A percentile compares a stretch with the other conserved stretches of the same genome.
These are phyloP conservation scores for Globisporangium canariense DNA, from an alignment of 352 stramenopile genomes.

Conservation along the genomic window DNA sequence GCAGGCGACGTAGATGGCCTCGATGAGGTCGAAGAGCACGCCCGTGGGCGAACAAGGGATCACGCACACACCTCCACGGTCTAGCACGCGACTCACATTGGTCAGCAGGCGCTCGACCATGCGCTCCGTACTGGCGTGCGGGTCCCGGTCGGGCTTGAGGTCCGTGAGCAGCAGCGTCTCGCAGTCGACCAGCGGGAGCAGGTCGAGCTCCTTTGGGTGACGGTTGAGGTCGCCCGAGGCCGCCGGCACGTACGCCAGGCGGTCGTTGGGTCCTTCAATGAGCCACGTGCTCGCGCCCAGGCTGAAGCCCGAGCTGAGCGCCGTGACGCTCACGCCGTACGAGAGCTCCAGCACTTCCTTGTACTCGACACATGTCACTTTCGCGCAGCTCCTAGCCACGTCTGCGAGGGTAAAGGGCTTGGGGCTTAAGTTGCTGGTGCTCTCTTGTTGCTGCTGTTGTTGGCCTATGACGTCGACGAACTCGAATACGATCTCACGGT, in stretches of 20 bases:
- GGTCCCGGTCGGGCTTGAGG: constrained; percentile 70
- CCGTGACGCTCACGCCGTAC: constrained; percentile 71
- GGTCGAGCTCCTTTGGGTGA: constrained; percentile 79
- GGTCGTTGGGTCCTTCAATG: constrained; percentile 62
- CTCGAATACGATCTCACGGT: constrained; percentile 18
- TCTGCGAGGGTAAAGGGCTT: constrained; percentile 39
- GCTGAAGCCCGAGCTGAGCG: constrained; percentile 71
- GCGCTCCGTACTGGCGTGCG: constrained; percentile 62
- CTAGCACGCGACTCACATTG: constrained; percentile 51
- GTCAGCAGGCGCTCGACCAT: constrained; percentile 70
- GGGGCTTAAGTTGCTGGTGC: not conserved
- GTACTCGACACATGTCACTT: constrained; percentile 58
- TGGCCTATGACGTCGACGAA: not conserved
- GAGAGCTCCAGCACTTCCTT: constrained; percentile 46
- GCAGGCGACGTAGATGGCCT: constrained; percentile 57
- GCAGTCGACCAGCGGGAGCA: constrained; percentile 70
- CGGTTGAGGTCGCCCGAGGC: constrained; percentile 82
- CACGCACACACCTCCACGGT: constrained; percentile 68
- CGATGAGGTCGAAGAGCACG: constrained; percentile 78
- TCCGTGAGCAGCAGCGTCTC: constrained; percentile 78
- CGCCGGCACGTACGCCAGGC: constrained; percentile 69
- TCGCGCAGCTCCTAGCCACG: constrained; percentile 38
- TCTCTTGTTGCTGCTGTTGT: not conserved
- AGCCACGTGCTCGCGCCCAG: constrained; percentile 73
- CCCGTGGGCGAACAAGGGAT: constrained; percentile 53